A percentile compares a stretch with the other conserved stretches of the same genome.
Conservation (phyloP, 2,329 filamentous ascomycete genomes). For the Trichophaea hybrida region DNA sequence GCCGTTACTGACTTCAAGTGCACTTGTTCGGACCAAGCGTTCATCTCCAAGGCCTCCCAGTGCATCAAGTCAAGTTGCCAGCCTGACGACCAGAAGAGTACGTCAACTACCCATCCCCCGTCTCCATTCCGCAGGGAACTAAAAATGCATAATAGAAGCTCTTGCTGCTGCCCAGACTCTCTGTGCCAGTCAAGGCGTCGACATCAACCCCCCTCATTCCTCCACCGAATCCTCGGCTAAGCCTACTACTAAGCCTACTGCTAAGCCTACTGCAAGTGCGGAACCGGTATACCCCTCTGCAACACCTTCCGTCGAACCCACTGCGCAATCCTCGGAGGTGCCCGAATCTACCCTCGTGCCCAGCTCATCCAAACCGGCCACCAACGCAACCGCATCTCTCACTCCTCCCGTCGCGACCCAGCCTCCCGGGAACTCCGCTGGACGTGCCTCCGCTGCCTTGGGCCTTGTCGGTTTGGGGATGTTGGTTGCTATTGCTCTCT, state of each 20-base stretch:
- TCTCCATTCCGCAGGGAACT: slow-evolving; percentile 2
- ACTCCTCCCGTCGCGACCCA: slow-evolving; percentile 3
- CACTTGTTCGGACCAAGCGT: slow-evolving; percentile 16
- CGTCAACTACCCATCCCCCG: not conserved
- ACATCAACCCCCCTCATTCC: slow-evolving; percentile 13
- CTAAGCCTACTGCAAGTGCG: not conserved
- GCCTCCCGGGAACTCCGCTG: not conserved
- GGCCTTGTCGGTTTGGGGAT: slow-evolving; percentile 1
- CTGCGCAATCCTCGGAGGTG: not conserved
- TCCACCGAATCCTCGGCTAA: slow-evolving; percentile 6
- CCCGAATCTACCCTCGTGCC: not conserved
- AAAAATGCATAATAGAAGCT: slow-evolving; percentile 18
- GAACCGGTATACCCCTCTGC: not conserved
- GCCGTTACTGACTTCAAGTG: slow-evolving; percentile 20
- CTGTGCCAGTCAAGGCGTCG: slow-evolving; percentile 19
- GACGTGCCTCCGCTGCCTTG: not conserved
- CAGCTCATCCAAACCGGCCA: not conserved
- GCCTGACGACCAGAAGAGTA: slow-evolving; percentile 20
- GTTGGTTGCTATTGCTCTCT: not conserved
- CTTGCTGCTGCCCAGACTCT: slow-evolving; percentile 12
- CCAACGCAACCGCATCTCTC: not conserved
- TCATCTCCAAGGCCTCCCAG: slow-evolving; percentile 13
- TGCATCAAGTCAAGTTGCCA: slow-evolving; percentile 18
- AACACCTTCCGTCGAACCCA: not conserved
- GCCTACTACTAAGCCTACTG: not conserved